Conservation (phyloP, 2,329 filamentous ascomycete species). For the Aspergillus latus region DNA sequence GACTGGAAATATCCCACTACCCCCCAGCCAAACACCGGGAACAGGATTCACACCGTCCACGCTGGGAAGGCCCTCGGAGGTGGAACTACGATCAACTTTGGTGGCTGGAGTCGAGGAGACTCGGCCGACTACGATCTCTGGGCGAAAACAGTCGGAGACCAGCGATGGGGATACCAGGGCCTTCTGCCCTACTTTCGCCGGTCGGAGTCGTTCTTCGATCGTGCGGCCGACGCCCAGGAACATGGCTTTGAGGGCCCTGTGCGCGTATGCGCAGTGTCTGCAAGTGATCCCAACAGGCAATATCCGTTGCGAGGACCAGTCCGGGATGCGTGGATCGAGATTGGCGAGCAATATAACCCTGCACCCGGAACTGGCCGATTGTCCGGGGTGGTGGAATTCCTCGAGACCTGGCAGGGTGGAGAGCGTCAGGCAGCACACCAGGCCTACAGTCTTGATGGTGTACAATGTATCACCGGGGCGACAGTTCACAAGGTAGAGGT, state of each 20-base stretch:
- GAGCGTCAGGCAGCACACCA: neutral
- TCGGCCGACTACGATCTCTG: neutral
- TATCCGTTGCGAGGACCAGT: neutral
- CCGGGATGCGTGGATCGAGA: neutral
- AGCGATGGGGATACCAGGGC: neutral
- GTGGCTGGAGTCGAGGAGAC: neutral
- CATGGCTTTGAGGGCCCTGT: neutral
- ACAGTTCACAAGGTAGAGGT: neutral
- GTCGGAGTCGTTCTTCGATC: conserved; percentile 1
- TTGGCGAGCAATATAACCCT: neutral
- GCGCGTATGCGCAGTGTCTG: neutral
- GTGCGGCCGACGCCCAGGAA: neutral
- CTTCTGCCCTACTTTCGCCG: neutral
- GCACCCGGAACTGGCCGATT: neutral
- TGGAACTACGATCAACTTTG: neutral
- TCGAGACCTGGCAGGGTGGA: neutral
- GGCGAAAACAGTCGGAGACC: neutral
- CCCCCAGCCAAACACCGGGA: neutral
- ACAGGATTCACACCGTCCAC: neutral
- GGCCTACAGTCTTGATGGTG: neutral
- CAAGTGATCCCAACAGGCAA: neutral
- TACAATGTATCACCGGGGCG: neutral
- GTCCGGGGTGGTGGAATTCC: neutral
- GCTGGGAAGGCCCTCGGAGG: neutral
- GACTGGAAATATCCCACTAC: neutral